Evolutionary conservation across 306 rosid genomes (phyloP).

Genomic region (Senna siamea): DNA sequence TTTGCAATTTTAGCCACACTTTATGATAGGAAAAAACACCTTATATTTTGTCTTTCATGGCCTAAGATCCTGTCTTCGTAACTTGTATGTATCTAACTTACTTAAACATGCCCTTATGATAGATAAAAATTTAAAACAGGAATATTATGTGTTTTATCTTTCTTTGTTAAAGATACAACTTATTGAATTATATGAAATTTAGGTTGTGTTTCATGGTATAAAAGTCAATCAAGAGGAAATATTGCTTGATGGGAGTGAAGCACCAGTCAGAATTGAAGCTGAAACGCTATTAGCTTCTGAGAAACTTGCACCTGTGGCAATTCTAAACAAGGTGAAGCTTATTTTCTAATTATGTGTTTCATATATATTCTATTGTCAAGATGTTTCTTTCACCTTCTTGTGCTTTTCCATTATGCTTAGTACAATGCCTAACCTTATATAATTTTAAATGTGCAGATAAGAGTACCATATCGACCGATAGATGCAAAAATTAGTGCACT

Average conservation of each 20-base stretch:
- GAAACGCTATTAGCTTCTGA: constrained; percentile 81
- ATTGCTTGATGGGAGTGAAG: constrained; percentile 95
- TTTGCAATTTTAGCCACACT: neutral
- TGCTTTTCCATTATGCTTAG: constrained; percentile 36
- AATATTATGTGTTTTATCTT: constrained; percentile 23
- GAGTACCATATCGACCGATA: constrained; percentile 80
- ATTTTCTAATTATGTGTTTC: neutral
- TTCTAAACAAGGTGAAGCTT: constrained; percentile 76
- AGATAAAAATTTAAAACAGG: constrained; percentile 9
- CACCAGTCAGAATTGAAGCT: constrained; percentile 81
- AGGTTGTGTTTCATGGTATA: constrained; percentile 89
- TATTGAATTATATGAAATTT: constrained; percentile 36
- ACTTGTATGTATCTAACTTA: constrained; percentile 24
- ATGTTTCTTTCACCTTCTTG: constrained; percentile 14
- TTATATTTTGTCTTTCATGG: constrained; percentile 6
- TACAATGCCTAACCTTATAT: constrained; percentile 11
- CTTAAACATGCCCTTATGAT: constrained; percentile 22
- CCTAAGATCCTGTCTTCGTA: neutral
- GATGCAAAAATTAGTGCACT: constrained; percentile 82
- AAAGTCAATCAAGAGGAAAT: constrained; percentile 68
- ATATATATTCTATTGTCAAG: constrained; percentile 16
- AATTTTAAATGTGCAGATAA: constrained; percentile 59
- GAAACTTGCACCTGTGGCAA: constrained; percentile 85
- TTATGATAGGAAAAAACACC: neutral
- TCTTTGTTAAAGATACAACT: constrained; percentile 34